Evolutionary conservation across 331 rosid genomes (phyloP), one percentile per base, ranked within the genome.

Genomic region (Cydonia oblonga): DNA sequence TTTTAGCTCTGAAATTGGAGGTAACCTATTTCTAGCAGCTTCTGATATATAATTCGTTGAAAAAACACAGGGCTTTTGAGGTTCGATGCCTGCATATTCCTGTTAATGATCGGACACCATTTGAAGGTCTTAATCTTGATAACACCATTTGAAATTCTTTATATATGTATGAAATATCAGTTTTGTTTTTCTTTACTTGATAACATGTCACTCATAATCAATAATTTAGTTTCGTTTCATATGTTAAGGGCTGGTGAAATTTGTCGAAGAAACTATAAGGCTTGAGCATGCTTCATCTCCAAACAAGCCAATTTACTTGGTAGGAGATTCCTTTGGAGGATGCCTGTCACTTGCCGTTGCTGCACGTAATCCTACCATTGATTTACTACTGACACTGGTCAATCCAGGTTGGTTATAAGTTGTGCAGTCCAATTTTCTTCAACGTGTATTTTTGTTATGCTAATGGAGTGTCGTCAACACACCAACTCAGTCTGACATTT

Each of bases 301-400:
- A 51, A 82, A 85, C 73, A 95, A 87, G 78, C 97, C 99, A 66
- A 89, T 95, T 76, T 95, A 95, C 79, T 84, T 95, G 83, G 90
- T 91, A 10, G 99, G 99, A 58, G 99, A 95, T 80, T 95, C 99
- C 67, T 76, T 95, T 79, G 99, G 99, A 49, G 99, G 97, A 84
- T 87, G 99, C 88, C 77, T 95, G 53, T 89, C 99, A 57, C 97
- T 95, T 54, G 91, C 99, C 4, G 88, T 91, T 73, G 99, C 99
- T 71, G 85, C 99, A 81, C 96, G 84, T 64, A 89, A 91, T 91
- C 97, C 97, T 46, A 54, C 82, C 26, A 51, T 90, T 73, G 99
- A 95, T 78, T 87, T 95, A 49, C 83, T 89, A 62, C 73, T 95
- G 67, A 71, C 88, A 76, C 79, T 95, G 67, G 73, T 67, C 72